Evolutionary conservation across 176 grass and related monocot species (phyloP), one percentile per base, ranked within the genome.

Genomic region (Cenchrus americanus): DNA sequence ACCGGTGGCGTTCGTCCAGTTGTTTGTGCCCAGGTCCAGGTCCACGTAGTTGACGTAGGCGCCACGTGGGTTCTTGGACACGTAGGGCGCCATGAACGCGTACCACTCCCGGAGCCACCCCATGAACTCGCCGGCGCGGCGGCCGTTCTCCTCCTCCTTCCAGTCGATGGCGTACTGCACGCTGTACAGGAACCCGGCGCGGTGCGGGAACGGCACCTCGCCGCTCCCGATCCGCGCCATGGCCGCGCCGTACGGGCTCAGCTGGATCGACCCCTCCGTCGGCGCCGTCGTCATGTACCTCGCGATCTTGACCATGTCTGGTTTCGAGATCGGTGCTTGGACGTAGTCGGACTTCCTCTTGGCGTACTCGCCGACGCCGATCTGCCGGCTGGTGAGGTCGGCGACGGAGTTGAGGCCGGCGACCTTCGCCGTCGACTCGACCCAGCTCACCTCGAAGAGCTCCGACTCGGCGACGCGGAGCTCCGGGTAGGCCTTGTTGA

Each of bases 261-360:
- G 60, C 62, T 82, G 67, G 30, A 94, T 32, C 19, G 79, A 86
- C 13, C 84, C 88, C 7, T 24, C 26, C 0, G 22, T 23, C 13
- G 65, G 64, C 18, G 84, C 77, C 4, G 14, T 21, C 0, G 90
- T 73, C 13, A 97, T n/a, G 46, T 70, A 37, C 14, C 59, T 51
- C 6, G 82, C 26, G 64, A 89, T 66, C 32, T 22, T 24, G 12
- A 53, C 30, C 52, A 82, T 11, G 73, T 75, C 81, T 0, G 2
- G 2, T 14, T 14, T 21, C 0, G 40, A 51, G 51, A 92, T 89
- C 6, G 86, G 84, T 0, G 66, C 7, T 3, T 22, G 58, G 41
- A 87, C 82, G 68, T 91, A 92, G 64, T 97, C 92, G 7, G 95
- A 97, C 77, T 92, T 94, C n/a, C 68, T 24, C 75, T 92, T 92